These are phyloP conservation scores for Dryadomyces sulphureus DNA, from an alignment of 2,329 filamentous ascomycete genomes.

Conservation along the genomic window DNA sequence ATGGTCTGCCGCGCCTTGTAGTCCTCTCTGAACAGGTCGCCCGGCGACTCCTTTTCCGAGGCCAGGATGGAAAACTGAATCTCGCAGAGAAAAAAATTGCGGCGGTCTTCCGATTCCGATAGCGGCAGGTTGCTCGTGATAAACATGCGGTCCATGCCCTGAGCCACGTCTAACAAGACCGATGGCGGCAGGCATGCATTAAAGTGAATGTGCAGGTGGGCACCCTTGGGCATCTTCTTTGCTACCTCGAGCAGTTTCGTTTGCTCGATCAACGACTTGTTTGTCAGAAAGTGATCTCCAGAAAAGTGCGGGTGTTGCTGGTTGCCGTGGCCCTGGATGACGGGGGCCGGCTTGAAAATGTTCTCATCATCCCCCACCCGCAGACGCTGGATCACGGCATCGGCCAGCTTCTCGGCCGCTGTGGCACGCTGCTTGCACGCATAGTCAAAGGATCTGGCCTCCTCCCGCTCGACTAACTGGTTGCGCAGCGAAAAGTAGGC, in stretches of 20 bases:
- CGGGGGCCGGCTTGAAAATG: slow-evolving; percentile 20
- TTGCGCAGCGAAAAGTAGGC: slow-evolving; percentile 19
- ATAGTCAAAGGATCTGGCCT: slow-evolving; percentile 25
- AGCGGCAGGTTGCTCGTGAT: slow-evolving; percentile 47
- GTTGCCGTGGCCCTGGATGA: slow-evolving; percentile 22
- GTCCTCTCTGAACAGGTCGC: slow-evolving; percentile 30
- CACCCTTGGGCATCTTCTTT: slow-evolving; percentile 51
- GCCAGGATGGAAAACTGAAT: slow-evolving; percentile 44
- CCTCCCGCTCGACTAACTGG: slow-evolving; percentile 18
- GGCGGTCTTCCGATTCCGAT: slow-evolving; percentile 13
- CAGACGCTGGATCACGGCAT: slow-evolving; percentile 24
- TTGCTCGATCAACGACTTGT: slow-evolving; percentile 34
- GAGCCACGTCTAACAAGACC: slow-evolving; percentile 40
- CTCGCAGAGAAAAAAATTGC: slow-evolving; percentile 37
- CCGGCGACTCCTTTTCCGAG: slow-evolving; percentile 17
- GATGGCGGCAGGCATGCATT: slow-evolving; percentile 54
- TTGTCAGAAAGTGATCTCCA: slow-evolving; percentile 44
- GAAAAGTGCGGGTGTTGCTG: slow-evolving; percentile 30
- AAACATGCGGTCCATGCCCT: slow-evolving; percentile 49
- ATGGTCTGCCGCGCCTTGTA: slow-evolving; percentile 30
- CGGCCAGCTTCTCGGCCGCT: slow-evolving; percentile 20
- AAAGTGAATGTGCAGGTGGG: slow-evolving; percentile 62
- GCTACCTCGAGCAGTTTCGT: slow-evolving; percentile 45
- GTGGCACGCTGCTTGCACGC: slow-evolving; percentile 18
- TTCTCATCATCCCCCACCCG: slow-evolving; percentile 19